Percentiles rank a stretch among this genome's conserved stretches.
phyloP scores from a whole-genome alignment of 2,329 filamentous ascomycete genomes.

The Beauveria scarabaeidicola region DNA sequence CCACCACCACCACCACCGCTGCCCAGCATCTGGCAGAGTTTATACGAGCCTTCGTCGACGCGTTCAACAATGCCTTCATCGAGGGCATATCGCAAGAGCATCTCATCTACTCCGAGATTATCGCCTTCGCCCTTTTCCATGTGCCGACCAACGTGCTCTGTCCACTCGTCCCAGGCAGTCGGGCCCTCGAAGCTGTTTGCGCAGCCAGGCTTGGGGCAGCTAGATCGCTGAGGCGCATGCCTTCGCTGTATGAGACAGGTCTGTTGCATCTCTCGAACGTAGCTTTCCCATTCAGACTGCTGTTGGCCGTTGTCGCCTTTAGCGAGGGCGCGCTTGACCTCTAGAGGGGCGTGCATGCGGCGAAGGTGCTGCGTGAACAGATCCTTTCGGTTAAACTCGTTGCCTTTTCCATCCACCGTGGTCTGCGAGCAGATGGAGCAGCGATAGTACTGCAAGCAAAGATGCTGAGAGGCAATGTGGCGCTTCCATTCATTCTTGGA shows the following conservation, averaged over 20 bases:
- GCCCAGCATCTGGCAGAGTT: slow-evolving; percentile 11
- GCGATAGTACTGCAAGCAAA: slow-evolving; percentile 59
- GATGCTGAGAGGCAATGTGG: slow-evolving; percentile 84
- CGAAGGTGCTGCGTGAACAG: slow-evolving; percentile 91
- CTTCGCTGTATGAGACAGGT: slow-evolving; percentile 66
- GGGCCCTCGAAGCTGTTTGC: slow-evolving; percentile 59
- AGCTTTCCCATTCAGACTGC: slow-evolving; percentile 54
- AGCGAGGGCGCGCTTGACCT: slow-evolving; percentile 48
- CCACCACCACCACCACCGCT: slow-evolving; percentile 5
- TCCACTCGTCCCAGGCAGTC: slow-evolving; percentile 79
- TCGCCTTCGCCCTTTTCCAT: slow-evolving; percentile 66
- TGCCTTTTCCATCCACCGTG: slow-evolving; percentile 47
- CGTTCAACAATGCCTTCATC: slow-evolving; percentile 55
- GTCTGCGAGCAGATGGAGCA: slow-evolving; percentile 53
- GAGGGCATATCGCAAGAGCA: slow-evolving; percentile 54
- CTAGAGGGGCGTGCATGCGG: slow-evolving; percentile 77
- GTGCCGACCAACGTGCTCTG: slow-evolving; percentile 85
- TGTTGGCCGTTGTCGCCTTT: slow-evolving; percentile 49
- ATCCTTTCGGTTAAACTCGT: slow-evolving; percentile 88
- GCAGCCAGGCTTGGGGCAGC: slow-evolving; percentile 67
- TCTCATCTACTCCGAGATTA: slow-evolving; percentile 46
- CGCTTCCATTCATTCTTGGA: slow-evolving; percentile 98
- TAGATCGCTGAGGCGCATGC: slow-evolving; percentile 59
- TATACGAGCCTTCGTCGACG: slow-evolving; percentile 25
- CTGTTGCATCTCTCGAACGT: slow-evolving; percentile 61